Percentiles rank a stretch among this genome's conserved stretches.
These are phyloP conservation scores for Vinca major DNA, from an alignment of 305 asterid genomes.

Conservation along the genomic window DNA sequence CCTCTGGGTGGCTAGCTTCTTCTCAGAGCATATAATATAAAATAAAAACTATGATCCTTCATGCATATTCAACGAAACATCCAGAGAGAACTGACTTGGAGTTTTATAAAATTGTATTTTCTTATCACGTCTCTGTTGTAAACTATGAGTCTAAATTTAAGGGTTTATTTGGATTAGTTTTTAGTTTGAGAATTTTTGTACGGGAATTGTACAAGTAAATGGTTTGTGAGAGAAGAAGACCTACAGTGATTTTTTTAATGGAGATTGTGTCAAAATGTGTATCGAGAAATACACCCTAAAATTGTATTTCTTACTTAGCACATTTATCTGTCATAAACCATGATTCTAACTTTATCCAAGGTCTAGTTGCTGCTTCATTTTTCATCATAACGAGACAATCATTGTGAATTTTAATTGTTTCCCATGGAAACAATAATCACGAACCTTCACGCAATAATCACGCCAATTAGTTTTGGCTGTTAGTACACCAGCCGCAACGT, in stretches of 20 bases:
- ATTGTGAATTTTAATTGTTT: conserved; percentile 1
- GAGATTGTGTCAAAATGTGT: too few species aligned
- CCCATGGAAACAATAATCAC: conserved; percentile 16
- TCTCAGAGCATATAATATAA: background rate
- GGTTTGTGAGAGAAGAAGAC: too few species aligned
- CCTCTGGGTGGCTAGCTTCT: background rate
- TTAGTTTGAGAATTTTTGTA: too few species aligned
- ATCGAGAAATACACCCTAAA: too few species aligned
- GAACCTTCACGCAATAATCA: conserved; percentile 71
- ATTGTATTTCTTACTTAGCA: background rate
- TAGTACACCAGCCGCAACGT: conserved; percentile 58
- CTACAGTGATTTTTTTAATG: too few species aligned
- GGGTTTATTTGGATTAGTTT: background rate
- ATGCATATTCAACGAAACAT: background rate
- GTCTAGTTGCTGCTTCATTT: background rate
- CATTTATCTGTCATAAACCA: background rate
- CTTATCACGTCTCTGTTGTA: background rate
- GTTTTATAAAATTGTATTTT: background rate
- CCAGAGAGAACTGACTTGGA: background rate
- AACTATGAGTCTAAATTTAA: background rate
- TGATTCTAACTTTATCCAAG: background rate
- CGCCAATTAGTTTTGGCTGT: conserved; percentile 73
- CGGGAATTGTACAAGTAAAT: too few species aligned
- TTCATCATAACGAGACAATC: background rate
- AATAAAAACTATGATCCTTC: background rate